phyloP scores from a whole-genome alignment of 352 stramenopile species.

The Pythium brachiatum region DNA sequence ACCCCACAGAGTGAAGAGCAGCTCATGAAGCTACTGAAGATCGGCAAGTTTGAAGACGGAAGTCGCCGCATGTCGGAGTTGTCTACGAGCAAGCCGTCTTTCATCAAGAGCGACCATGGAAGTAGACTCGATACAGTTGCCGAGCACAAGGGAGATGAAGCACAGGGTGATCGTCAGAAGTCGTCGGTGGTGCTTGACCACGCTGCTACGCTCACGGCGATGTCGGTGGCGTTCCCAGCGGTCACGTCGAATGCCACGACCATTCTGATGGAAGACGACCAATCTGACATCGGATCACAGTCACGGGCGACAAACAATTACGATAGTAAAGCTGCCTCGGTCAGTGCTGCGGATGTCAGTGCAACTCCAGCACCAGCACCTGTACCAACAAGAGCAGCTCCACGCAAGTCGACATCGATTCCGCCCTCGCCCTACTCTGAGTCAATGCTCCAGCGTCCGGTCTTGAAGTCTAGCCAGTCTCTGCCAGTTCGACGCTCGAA shows the following conservation, averaged over 20 bases:
- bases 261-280: conserved; percentile 30
- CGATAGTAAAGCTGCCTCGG: neutral
- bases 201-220: conserved; percentile 20
- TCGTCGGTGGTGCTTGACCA: conserved; percentile 7
- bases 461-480: conserved; percentile 14
- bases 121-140: conserved; percentile 19
- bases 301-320: neutral
- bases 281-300: conserved; percentile 17
- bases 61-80: conserved; percentile 25
- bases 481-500: conserved; percentile 13
- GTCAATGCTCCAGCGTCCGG: conserved; percentile 12
- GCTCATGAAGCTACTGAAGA: conserved; percentile 57
- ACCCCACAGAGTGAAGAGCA: conserved; percentile 38
- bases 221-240: conserved; percentile 16
- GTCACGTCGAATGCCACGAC: conserved; percentile 32
- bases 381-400: neutral
- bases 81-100: conserved; percentile 7
- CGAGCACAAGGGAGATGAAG: conserved; percentile 25
- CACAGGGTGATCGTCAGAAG: conserved; percentile 3
- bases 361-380: neutral
- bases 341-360: neutral
- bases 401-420: conserved; percentile 21
- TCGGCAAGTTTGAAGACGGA: conserved; percentile 48
- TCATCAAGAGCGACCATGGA: conserved; percentile 19
- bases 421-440: conserved; percentile 19